Conservation (phyloP, 2,329 filamentous ascomycete genomes). For the Didymella sp. region DNA sequence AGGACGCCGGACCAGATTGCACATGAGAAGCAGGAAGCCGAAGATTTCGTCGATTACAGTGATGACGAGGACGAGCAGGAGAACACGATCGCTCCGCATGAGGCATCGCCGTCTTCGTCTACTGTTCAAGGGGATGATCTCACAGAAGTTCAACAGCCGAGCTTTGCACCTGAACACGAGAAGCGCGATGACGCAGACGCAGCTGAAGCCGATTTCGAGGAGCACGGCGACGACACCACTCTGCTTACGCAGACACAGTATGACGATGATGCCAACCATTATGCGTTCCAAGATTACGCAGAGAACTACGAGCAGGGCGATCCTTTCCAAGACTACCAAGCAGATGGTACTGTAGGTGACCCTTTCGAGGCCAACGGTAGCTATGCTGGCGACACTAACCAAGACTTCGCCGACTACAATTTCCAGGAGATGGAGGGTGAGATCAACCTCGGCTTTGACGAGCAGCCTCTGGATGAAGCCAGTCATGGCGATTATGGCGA, state of each 20-base stretch:
- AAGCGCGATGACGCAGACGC: slow-evolving; percentile 10
- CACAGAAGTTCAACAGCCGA: slow-evolving; percentile 20
- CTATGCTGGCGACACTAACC: slow-evolving; percentile 33
- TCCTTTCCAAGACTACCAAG: slow-evolving; percentile 23
- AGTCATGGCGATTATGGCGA: slow-evolving; percentile 14
- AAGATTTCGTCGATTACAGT: slow-evolving; percentile 59
- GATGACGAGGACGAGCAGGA: slow-evolving; percentile 51
- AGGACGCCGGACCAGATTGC: slow-evolving; percentile 16
- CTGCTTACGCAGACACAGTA: slow-evolving; percentile 20
- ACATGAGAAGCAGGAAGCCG: slow-evolving; percentile 37
- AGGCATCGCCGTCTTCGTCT: slow-evolving; percentile 38
- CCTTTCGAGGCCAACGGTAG: slow-evolving; percentile 16
- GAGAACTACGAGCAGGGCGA: slow-evolving; percentile 24
- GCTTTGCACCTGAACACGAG: slow-evolving; percentile 11
- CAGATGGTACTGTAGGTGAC: slow-evolving; percentile 23
- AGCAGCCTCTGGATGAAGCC: slow-evolving; percentile 16
- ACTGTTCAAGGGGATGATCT: slow-evolving; percentile 46
- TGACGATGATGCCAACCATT: slow-evolving; percentile 21
- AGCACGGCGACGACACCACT: slow-evolving; percentile 14
- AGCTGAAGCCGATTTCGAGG: slow-evolving; percentile 9
- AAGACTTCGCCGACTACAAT: slow-evolving; percentile 32
- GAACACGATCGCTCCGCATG: slow-evolving; percentile 19
- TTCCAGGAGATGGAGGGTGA: slow-evolving; percentile 28
- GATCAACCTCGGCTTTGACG: slow-evolving; percentile 21
- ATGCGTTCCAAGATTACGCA: slow-evolving; percentile 29